A percentile compares a stretch with the other conserved stretches of the same genome.
Evolutionary conservation across 441 rosid genomes (phyloP).

Genomic region (Biscutella laevigata): DNA sequence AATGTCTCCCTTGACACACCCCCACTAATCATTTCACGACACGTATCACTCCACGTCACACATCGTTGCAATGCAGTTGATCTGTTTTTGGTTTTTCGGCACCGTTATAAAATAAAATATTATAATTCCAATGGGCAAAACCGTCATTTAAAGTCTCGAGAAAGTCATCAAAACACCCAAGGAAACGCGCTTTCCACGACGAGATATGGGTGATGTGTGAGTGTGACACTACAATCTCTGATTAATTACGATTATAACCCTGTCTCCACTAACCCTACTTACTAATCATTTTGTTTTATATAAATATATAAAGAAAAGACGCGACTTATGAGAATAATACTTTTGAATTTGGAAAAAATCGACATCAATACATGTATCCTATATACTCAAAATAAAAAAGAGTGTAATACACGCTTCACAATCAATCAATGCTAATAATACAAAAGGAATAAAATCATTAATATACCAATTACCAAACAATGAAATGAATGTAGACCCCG

Average conservation of each 20-base stretch:
- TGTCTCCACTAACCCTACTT: neutral
- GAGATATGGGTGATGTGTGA: neutral
- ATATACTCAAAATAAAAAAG: neutral
- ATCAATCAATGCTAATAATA: neutral
- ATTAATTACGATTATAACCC: neutral
- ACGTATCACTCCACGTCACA: conserved; percentile 1
- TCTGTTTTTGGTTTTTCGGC: conserved; percentile 3
- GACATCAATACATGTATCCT: neutral
- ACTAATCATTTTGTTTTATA: neutral
- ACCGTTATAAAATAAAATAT: conserved; percentile 12
- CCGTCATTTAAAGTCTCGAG: neutral
- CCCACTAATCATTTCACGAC: neutral
- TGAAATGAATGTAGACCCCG: neutral
- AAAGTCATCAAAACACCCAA: neutral
- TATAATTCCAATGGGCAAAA: neutral
- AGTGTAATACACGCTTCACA: conserved; percentile 17
- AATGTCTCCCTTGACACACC: conserved; percentile 7
- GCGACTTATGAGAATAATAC: too few species aligned
- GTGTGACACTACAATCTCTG: neutral
- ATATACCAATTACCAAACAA: too few species aligned
- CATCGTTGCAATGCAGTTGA: conserved; percentile 13
- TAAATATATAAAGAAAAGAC: too few species aligned
- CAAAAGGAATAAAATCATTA: neutral
- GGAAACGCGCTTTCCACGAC: conserved; percentile 17
- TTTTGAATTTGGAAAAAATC: too few species aligned